Evolutionary conservation across 2,329 filamentous ascomycete species (phyloP).

Genomic region (Fusarium sp.): DNA sequence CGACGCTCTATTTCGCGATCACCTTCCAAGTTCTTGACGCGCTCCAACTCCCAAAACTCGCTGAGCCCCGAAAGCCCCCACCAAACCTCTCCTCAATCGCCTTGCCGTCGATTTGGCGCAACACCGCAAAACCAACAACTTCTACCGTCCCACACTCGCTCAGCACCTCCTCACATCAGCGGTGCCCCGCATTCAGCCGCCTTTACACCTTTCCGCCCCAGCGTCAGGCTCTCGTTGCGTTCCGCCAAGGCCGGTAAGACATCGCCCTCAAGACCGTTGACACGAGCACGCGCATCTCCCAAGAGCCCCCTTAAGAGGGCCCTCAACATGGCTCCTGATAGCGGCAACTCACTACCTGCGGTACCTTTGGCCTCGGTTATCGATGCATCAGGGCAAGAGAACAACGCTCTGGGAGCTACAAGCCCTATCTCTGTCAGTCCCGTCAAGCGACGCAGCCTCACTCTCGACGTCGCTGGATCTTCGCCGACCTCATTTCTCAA

Average conservation of each 20-base stretch:
- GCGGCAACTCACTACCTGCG: conserved; percentile 70
- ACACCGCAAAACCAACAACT: conserved; percentile 50
- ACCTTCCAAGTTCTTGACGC: conserved; percentile 84
- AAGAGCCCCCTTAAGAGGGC: conserved; percentile 84
- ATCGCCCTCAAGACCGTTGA: conserved; percentile 61
- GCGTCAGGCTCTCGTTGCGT: conserved; percentile 71
- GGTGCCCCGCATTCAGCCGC: conserved; percentile 55
- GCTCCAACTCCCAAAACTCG: conserved; percentile 58
- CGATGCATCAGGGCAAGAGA: conserved; percentile 55
- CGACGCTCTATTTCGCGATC: conserved; percentile 90
- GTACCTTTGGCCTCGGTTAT: conserved; percentile 50
- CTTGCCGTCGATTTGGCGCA: conserved; percentile 55
- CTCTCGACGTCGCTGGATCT: conserved; percentile 65
- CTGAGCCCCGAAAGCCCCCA: conserved; percentile 60
- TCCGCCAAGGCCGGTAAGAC: conserved; percentile 70
- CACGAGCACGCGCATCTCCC: conserved; percentile 75
- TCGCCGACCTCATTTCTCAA: conserved; percentile 61
- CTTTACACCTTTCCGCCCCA: conserved; percentile 72
- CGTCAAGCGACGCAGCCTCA: conserved; percentile 66
- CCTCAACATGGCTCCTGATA: conserved; percentile 74
- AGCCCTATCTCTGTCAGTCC: conserved; percentile 36
- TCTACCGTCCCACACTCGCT: conserved; percentile 45
- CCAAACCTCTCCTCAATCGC: conserved; percentile 59
- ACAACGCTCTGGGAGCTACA: conserved; percentile 51
- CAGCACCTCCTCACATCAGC: conserved; percentile 48